phyloP scores from a whole-genome alignment of 2,329 filamentous ascomycete genomes.

The Pseudocercospora vitis region DNA sequence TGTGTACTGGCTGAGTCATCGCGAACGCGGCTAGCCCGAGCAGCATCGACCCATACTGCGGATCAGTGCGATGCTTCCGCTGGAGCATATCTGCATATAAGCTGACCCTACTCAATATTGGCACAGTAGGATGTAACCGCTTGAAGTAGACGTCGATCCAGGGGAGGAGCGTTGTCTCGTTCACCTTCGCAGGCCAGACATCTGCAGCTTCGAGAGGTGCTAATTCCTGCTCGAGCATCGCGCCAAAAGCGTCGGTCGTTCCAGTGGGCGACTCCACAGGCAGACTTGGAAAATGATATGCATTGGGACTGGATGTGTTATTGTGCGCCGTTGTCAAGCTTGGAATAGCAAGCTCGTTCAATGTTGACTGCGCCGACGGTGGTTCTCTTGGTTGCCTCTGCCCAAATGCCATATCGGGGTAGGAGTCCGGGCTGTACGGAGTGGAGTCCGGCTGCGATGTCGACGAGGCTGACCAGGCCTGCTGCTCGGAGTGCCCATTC shows the following conservation, averaged over 20 bases:
- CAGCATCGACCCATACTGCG: conserved; percentile 47
- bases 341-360: conserved; percentile 9
- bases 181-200: conserved; percentile 43
- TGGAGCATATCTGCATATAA: conserved; percentile 46
- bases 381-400: conserved; percentile 5
- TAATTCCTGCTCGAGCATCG: conserved; percentile 37
- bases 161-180: conserved; percentile 41
- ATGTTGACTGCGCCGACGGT: conserved; percentile 2
- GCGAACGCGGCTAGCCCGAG: conserved; percentile 46
- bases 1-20: conserved; percentile 48
- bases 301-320: conserved; percentile 28
- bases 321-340: conserved; percentile 32
- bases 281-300: conserved; percentile 39
- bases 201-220: conserved; percentile 30
- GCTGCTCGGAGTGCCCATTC: background rate
- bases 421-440: conserved; percentile 8
- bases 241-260: conserved; percentile 34
- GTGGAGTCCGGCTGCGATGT: conserved; percentile 1
- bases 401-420: conserved; percentile 4
- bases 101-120: conserved; percentile 43
- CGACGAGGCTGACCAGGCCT: conserved; percentile 13
- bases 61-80: conserved; percentile 46
- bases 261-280: conserved; percentile 38
- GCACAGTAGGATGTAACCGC: conserved; percentile 44
- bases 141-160: conserved; percentile 49